phyloP scores from a whole-genome alignment of 2,329 filamentous ascomycete genomes.

The Phyllosticta citrichinensis region DNA sequence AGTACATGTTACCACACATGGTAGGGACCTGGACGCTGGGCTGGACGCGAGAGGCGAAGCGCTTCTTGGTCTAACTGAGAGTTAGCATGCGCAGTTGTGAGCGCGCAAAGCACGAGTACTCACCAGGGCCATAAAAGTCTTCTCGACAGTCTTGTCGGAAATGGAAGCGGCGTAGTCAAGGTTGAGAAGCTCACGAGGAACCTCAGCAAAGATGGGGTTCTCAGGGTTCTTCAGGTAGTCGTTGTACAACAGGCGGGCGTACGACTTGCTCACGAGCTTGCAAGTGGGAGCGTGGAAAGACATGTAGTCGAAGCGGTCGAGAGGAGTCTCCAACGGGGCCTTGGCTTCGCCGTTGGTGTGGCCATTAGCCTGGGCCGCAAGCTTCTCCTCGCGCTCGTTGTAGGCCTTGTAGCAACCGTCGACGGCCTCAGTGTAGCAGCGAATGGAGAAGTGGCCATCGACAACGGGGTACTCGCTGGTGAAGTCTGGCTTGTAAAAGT shows the following conservation, averaged over 20 bases:
- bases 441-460: constrained; percentile 43
- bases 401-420: constrained; percentile 46
- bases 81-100: neutral
- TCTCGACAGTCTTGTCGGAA: constrained; percentile 43
- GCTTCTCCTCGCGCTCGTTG: constrained; percentile 38
- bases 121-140: constrained; percentile 40
- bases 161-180: constrained; percentile 37
- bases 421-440: constrained; percentile 44
- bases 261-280: constrained; percentile 46
- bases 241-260: constrained; percentile 43
- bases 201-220: constrained; percentile 40
- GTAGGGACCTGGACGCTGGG: constrained; percentile 41
- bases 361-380: constrained; percentile 34
- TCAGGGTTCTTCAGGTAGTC: constrained; percentile 39
- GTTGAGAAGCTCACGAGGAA: constrained; percentile 38
- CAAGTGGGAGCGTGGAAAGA: constrained; percentile 45
- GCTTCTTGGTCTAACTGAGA: constrained; percentile 35
- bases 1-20: constrained; percentile 48
- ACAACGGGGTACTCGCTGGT: constrained; percentile 45
- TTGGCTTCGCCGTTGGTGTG: constrained; percentile 27
- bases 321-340: constrained; percentile 32
- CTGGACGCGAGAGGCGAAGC: constrained; percentile 40
- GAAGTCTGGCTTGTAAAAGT: constrained; percentile 47
- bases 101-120: neutral
- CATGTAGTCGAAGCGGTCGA: constrained; percentile 47